Percentiles rank a stretch among this genome's conserved stretches.
phyloP scores from a whole-genome alignment of 305 asterid genomes.

The Salvia sclarea region DNA sequence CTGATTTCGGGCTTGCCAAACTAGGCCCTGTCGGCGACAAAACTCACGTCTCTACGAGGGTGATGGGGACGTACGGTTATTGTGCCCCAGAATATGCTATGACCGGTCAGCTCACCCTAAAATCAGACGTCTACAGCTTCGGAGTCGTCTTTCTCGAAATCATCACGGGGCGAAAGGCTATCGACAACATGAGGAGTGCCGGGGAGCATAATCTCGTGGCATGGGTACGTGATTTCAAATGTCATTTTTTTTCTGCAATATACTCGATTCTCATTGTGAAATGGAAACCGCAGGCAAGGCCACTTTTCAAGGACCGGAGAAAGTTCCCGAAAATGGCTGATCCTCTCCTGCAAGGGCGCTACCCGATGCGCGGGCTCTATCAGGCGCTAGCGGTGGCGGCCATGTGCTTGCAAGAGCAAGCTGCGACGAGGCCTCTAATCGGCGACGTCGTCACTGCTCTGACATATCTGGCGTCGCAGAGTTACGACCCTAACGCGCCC shows the following conservation, averaged over 20 bases:
- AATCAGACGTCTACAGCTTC: constrained; percentile 91
- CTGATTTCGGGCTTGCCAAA: constrained; percentile 97
- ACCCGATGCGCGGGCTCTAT: constrained; percentile 87
- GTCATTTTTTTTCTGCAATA: neutral
- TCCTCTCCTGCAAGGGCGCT: constrained; percentile 79
- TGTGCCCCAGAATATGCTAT: constrained; percentile 99
- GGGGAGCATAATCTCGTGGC: constrained; percentile 96
- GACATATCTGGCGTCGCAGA: constrained; percentile 78
- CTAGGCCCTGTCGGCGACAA: constrained; percentile 97
- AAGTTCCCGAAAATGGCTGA: constrained; percentile 94
- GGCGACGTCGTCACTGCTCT: constrained; percentile 91
- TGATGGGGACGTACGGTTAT: constrained; percentile 98
- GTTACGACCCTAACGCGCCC: constrained; percentile 69
- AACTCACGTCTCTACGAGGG: constrained; percentile 95
- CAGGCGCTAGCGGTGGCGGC: constrained; percentile 98
- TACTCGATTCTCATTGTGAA: neutral
- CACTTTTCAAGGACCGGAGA: constrained; percentile 80
- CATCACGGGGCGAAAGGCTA: constrained; percentile 94
- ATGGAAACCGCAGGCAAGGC: constrained; percentile 62
- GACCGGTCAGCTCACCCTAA: constrained; percentile 96
- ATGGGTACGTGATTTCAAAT: constrained; percentile 59
- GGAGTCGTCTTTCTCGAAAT: constrained; percentile 97
- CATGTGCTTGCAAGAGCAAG: constrained; percentile 98
- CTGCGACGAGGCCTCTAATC: constrained; percentile 84
- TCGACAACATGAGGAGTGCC: constrained; percentile 62